Evolutionary conservation across 2,329 filamentous ascomycete genomes (phyloP).

Genomic region (Aspergillus fischeri): DNA sequence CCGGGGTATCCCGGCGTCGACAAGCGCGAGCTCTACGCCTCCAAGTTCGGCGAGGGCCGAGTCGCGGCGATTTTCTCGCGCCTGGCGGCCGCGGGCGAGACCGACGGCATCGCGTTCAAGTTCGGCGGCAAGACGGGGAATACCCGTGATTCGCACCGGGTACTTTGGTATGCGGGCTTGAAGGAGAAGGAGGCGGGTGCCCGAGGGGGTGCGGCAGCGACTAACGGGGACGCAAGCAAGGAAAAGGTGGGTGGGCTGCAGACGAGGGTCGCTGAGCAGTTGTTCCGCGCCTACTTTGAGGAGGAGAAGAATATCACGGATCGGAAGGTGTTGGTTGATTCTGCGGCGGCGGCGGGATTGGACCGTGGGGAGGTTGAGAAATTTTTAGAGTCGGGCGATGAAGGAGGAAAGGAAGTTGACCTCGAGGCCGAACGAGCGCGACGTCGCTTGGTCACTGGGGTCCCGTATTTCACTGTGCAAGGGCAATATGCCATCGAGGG

Average conservation of each 20-base stretch:
- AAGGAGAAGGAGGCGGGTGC: slow-evolving; percentile 32
- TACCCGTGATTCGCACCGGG: slow-evolving; percentile 73
- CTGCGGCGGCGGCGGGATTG: slow-evolving; percentile 54
- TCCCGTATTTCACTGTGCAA: slow-evolving; percentile 73
- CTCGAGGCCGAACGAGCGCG: slow-evolving; percentile 51
- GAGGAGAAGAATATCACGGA: slow-evolving; percentile 61
- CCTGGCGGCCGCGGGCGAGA: slow-evolving; percentile 55
- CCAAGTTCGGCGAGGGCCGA: slow-evolving; percentile 63
- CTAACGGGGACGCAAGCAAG: slow-evolving; percentile 18
- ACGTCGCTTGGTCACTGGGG: slow-evolving; percentile 58
- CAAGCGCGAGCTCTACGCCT: slow-evolving; percentile 56
- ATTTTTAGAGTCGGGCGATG: slow-evolving; percentile 50
- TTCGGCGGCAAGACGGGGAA: slow-evolving; percentile 69
- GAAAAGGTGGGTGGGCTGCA: slow-evolving; percentile 46
- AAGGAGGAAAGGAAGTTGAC: slow-evolving; percentile 57
- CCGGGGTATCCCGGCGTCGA: slow-evolving; percentile 49
- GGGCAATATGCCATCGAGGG: slow-evolving; percentile 63
- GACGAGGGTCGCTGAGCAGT: slow-evolving; percentile 56
- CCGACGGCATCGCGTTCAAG: slow-evolving; percentile 69
- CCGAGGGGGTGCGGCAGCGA: background rate
- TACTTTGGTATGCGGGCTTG: slow-evolving; percentile 65
- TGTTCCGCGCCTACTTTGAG: slow-evolving; percentile 66
- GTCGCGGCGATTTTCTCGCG: slow-evolving; percentile 54
- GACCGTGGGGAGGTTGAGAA: slow-evolving; percentile 49
- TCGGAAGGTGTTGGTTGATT: slow-evolving; percentile 48